phyloP scores from a whole-genome alignment of 2,329 filamentous ascomycete genomes.

The Alternaria brassicae region DNA sequence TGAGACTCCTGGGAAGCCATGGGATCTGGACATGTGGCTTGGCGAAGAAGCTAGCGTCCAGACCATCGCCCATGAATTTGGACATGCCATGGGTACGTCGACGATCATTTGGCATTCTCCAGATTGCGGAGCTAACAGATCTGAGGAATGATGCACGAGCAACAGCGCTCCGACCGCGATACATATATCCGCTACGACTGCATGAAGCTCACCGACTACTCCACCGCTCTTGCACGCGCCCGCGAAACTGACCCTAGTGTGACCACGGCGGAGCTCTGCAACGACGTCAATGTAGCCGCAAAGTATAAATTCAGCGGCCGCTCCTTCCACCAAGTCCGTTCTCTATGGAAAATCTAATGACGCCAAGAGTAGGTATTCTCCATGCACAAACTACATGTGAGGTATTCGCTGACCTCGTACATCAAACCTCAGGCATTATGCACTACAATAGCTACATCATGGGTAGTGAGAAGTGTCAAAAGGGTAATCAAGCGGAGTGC shows the following conservation, averaged over 20 bases:
- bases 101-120: too few relatives aligned
- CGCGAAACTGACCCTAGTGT: background rate
- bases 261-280: background rate
- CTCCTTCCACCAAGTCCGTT: background rate
- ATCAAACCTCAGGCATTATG: background rate
- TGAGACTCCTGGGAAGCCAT: background rate
- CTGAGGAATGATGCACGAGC: background rate
- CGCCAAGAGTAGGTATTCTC: background rate
- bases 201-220: slow-evolving; percentile 1
- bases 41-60: background rate
- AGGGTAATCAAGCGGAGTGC: background rate
- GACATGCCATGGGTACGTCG: background rate
- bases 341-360: background rate
- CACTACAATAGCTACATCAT: background rate
- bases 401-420: background rate
- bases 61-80: background rate
- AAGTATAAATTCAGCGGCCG: background rate
- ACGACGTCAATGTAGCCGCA: background rate
- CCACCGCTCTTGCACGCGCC: background rate
- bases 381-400: background rate
- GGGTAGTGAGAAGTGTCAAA: background rate
- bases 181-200: background rate
- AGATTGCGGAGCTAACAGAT: background rate
- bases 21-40: background rate
- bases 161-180: background rate